Evolutionary conservation across 371 early-diverging fungal species (phyloP), one percentile per base, ranked within the genome.

Genomic region (Mucor velutinosus): DNA sequence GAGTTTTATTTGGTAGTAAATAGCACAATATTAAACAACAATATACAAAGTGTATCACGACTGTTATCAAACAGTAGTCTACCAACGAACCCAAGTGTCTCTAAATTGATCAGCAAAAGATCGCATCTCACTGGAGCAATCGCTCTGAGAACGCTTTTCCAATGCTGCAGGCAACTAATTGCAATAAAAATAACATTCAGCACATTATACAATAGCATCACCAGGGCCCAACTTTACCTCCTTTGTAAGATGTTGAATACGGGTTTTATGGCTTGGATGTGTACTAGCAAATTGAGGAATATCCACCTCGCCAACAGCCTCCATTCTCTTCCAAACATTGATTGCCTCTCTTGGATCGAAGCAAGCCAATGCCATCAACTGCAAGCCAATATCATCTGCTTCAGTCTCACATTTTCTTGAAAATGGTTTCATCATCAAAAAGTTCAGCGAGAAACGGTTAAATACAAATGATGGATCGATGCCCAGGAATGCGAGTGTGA

Each of bases 301-400:
- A 7, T 69, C 65, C 0, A 30, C 63, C 2, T 53, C 69, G 30
- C 72, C 58, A 65, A 79, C 8, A 35, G 68, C 10, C 70, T 76
- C 87, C 87, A 84, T 87, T 10, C 87, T 73, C 67, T 76, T 68
- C 92, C 90, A 93, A 60, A 92, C 79, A 27, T 75, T 72, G 0
- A 90, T 77, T 7, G 95, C 94, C 65, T 92, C 90, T 10, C 71
- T 69, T 0, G 98, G 97, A 67, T 97, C 88, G 74, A 92, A 98
- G 70, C 98, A 98, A 19, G 97, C 98, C 65, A 90, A 88, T 3
- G 97, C 90, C 94, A 96, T 95, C 19, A 98, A 75, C 58, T 85
- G 76, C 32, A 98, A 75, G 0, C 97, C 95, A 71, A 97, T 92
- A 39, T 84, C 78, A 76, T 98, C 98, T 5, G 98, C 98, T 73